Percentiles rank a stretch among this genome's conserved stretches.
These are phyloP conservation scores for Pseudogymnoascus sp. DNA, from an alignment of 2,329 filamentous ascomycete genomes.

Conservation along the genomic window DNA sequence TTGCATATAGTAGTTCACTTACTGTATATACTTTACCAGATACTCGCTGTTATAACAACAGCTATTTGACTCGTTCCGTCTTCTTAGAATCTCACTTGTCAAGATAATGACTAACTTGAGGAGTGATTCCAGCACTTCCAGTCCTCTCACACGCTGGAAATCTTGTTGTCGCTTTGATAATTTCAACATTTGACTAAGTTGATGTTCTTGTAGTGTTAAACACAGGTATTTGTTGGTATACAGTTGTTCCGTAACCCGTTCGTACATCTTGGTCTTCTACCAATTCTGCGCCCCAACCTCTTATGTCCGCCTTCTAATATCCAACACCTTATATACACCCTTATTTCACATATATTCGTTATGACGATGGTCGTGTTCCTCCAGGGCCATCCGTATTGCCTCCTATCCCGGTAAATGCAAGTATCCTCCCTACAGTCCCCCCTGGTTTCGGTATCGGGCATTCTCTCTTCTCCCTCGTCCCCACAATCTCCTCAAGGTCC, in stretches of 20 bases:
- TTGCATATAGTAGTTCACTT: constrained; percentile 6
- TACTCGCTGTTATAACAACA: neutral
- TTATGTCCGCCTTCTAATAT: neutral
- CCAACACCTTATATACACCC: constrained; percentile 1
- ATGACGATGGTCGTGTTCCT: neutral
- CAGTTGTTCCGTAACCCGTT: neutral
- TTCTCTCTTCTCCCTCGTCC: constrained; percentile 48
- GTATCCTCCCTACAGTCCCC: constrained; percentile 65
- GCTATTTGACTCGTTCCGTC: neutral
- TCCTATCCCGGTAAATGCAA: constrained; percentile 49
- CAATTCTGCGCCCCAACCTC: neutral
- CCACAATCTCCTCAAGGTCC: constrained; percentile 35
- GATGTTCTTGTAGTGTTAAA: neutral
- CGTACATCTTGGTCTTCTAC: neutral
- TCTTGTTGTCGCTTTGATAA: neutral
- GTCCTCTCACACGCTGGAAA: neutral
- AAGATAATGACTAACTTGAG: neutral
- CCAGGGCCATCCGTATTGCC: neutral
- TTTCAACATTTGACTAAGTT: neutral
- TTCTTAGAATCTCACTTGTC: too few species aligned
- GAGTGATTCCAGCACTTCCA: neutral
- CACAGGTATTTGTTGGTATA: constrained; percentile 1
- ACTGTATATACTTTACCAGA: constrained; percentile 6
- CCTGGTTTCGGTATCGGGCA: constrained; percentile 90
- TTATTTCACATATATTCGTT: neutral